Base-by-base conservation (phyloP, 768 basidiomycete species). In the Hygrocybe punicea region DNA sequence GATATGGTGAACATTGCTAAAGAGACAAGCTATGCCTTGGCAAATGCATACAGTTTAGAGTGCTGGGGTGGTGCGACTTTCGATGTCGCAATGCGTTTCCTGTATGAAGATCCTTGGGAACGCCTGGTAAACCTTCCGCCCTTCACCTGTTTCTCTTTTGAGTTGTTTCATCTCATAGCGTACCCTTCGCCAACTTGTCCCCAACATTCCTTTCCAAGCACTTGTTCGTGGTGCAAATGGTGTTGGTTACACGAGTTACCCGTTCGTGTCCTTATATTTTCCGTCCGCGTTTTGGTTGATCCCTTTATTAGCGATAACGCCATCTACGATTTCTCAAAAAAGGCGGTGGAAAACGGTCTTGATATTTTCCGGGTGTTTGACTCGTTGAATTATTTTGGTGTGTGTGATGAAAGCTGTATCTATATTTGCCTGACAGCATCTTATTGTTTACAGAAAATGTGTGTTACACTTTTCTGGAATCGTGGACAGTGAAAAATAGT, bases 361-460 rank as follows among this genome's bases (percentile, higher is more conserved):
- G 97, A 99, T 74, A 99, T 99, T 71, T 99, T 99, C 91, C 85
- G 97, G 67, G 93, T 99, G 53, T 99, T 99, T 65, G 97, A 99
- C 73, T 98, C 97, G 29, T 78, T 99, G 74, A 99, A 99, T 79
- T 99, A 98, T 73, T 88, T 99, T 60, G 96, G 95, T 87, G 73
- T 51, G 84, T 77, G 46, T 9, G 23, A 35, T 23, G 36, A 55
- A 16, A 19, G 36, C 16, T 46, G n/a, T 2, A 17, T 11, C 7
- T 33, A 6, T 3, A 16, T 35, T 36, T 46, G 9, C 19, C 35
- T 17, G 46, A 34, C 55, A 7, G 9, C 2, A 5, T 49, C 33
- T 25, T 19, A 2, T 49, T n/a, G n/a, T n/a, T n/a, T 34, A 29
- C 50, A 57, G 56, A 57, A 16, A 57, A 57, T 24, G 56, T 57